These are phyloP conservation scores for Salisapilia sapeloensis DNA, from an alignment of 352 stramenopile species.

Conservation along the genomic window DNA sequence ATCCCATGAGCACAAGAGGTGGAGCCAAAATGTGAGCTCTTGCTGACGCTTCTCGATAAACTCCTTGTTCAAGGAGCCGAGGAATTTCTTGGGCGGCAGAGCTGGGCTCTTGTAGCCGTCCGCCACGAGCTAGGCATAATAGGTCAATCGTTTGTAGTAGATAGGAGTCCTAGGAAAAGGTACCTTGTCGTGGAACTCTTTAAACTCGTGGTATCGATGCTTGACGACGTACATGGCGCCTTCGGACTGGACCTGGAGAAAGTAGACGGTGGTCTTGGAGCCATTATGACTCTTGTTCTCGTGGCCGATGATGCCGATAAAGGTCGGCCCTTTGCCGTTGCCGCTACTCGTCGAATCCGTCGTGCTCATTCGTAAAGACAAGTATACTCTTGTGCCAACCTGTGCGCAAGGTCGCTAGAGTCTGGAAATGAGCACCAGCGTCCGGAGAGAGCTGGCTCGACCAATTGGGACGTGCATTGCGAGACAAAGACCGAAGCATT, in stretches of 20 bases:
- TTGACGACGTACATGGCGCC: conserved; percentile 64
- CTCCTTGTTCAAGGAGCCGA: conserved; percentile 80
- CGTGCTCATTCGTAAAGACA: too few relatives aligned
- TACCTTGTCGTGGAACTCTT: conserved; percentile 78
- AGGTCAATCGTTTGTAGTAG: neutral
- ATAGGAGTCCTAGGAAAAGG: conserved; percentile 1
- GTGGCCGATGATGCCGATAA: conserved; percentile 76
- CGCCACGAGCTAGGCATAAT: conserved; percentile 21
- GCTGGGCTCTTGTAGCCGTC: conserved; percentile 65
- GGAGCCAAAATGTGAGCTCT: conserved; percentile 75
- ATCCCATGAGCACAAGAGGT: conserved; percentile 64
- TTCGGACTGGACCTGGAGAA: conserved; percentile 62
- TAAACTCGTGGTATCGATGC: conserved; percentile 80
- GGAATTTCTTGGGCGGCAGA: conserved; percentile 78
- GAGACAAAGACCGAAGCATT: too few relatives aligned
- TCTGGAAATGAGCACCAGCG: too few relatives aligned
- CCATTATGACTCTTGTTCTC: conserved; percentile 77
- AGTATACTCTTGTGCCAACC: conserved; percentile 26
- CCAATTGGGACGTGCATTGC: too few relatives aligned
- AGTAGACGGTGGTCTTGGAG: conserved; percentile 78
- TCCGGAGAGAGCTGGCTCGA: too few relatives aligned
- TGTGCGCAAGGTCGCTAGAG: neutral
- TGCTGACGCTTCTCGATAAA: conserved; percentile 83
- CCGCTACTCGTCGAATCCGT: too few relatives aligned
- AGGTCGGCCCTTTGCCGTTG: conserved; percentile 43